Conservation (phyloP, 768 basidiomycete genomes). For the Auricularia heimuer region DNA sequence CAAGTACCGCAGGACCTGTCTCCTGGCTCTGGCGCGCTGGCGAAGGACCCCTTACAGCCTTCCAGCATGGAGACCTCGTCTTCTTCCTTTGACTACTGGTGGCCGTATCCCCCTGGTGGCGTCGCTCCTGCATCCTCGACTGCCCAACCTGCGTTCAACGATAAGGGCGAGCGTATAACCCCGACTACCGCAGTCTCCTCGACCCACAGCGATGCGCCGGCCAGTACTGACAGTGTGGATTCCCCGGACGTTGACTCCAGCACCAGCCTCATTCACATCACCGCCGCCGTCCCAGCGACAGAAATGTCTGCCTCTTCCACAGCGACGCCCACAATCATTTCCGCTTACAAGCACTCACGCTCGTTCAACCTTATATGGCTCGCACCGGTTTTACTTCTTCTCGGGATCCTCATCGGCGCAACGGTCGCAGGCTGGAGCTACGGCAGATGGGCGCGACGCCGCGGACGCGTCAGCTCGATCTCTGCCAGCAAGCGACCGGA, state of each 20-base stretch:
- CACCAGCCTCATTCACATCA: slow-evolving; percentile 22
- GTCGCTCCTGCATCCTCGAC: slow-evolving; percentile 11
- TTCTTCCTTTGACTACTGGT: slow-evolving; percentile 28
- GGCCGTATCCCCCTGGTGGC: slow-evolving; percentile 27
- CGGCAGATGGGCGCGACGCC: slow-evolving; percentile 3
- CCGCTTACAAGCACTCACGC: not conserved
- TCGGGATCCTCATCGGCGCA: slow-evolving; percentile 24
- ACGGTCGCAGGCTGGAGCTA: slow-evolving; percentile 22
- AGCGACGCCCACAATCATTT: slow-evolving; percentile 8
- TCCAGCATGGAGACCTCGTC: slow-evolving; percentile 12
- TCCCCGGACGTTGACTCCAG: not conserved
- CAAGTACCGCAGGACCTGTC: not conserved
- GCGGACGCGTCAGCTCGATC: not conserved
- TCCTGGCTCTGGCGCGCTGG: not conserved
- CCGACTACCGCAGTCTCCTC: slow-evolving; percentile 2
- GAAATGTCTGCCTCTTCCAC: slow-evolving; percentile 4
- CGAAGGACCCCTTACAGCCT: slow-evolving; percentile 13
- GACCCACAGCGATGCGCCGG: not conserved
- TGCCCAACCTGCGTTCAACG: slow-evolving; percentile 6
- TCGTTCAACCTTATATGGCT: slow-evolving; percentile 8
- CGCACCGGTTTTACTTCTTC: slow-evolving; percentile 22
- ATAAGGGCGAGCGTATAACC: slow-evolving; percentile 9
- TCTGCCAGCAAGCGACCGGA: not conserved
- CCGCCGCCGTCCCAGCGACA: slow-evolving; percentile 21
- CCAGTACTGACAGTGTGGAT: not conserved